A percentile compares a stretch with the other conserved stretches of the same genome.
Evolutionary conservation across 2,329 filamentous ascomycete genomes (phyloP).

Genomic region (Fusarium oligoseptatum): DNA sequence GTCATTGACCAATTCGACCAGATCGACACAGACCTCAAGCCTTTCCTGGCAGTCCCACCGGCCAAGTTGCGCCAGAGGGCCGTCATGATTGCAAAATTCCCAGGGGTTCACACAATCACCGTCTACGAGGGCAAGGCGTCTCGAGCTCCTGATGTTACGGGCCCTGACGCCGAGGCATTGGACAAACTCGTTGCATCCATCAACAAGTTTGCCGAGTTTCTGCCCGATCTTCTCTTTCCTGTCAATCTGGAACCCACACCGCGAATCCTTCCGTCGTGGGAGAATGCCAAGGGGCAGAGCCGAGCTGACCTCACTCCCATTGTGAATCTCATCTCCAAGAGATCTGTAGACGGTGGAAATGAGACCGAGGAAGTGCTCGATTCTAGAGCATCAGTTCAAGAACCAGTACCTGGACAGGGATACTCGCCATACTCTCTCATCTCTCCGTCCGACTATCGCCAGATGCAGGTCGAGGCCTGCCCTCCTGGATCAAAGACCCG

Average conservation of each 20-base stretch:
- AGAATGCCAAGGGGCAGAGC: constrained; percentile 60
- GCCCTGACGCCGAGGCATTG: constrained; percentile 53
- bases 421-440: constrained; percentile 7
- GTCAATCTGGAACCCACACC: constrained; percentile 76
- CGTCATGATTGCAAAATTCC: constrained; percentile 54
- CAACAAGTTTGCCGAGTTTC: constrained; percentile 75
- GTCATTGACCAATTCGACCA: constrained; percentile 87
- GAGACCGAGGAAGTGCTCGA: constrained; percentile 3
- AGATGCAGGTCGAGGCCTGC: constrained; percentile 67
- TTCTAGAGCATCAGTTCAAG: neutral
- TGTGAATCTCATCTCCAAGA: constrained; percentile 47
- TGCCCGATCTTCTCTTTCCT: constrained; percentile 87
- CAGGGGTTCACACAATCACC: constrained; percentile 63
- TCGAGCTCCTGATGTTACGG: constrained; percentile 52
- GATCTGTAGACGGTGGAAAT: constrained; percentile 31
- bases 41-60: constrained; percentile 83
- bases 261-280: constrained; percentile 67
- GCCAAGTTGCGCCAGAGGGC: constrained; percentile 74
- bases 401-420: neutral
- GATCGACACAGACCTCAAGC: constrained; percentile 79
- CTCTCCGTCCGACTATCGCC: constrained; percentile 53
- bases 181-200: constrained; percentile 74
- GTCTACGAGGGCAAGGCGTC: constrained; percentile 74
- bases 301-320: constrained; percentile 46
- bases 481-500: constrained; percentile 72